Percentiles rank a stretch among this genome's conserved stretches.
These are phyloP conservation scores for Triangularia setosa DNA, from an alignment of 2,329 filamentous ascomycete species.

Conservation along the genomic window DNA sequence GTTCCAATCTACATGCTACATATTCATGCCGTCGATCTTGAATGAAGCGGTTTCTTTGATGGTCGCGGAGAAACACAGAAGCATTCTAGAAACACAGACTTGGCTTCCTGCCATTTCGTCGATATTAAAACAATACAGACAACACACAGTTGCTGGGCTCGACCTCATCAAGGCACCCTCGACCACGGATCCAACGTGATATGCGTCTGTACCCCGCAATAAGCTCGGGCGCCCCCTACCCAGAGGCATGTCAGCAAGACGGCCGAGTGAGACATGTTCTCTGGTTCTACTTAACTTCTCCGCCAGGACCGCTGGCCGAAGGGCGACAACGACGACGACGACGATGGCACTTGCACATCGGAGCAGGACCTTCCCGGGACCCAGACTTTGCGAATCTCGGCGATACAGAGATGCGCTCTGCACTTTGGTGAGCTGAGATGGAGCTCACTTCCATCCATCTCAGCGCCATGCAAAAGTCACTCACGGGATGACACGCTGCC, in stretches of 20 bases:
- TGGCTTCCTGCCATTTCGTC: constrained; percentile 11
- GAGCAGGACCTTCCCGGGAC: background rate
- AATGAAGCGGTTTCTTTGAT: constrained; percentile 6
- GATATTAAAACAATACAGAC: constrained; percentile 12
- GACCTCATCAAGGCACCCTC: background rate
- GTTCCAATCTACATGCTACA: constrained; percentile 26
- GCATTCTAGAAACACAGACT: constrained; percentile 23
- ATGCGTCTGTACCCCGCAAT: constrained; percentile 15
- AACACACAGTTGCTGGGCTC: constrained; percentile 1
- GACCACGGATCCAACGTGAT: constrained; percentile 8
- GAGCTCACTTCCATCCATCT: constrained; percentile 1
- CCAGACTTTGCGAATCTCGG: background rate
- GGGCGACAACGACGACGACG: background rate
- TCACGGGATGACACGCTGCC: constrained; percentile 28
- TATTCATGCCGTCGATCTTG: constrained; percentile 17
- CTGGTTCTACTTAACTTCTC: background rate
- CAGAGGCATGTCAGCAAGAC: constrained; percentile 6
- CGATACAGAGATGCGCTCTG: background rate
- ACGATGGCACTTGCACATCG: background rate
- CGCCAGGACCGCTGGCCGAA: background rate
- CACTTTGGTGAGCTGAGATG: constrained; percentile 8
- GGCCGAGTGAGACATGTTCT: constrained; percentile 22
- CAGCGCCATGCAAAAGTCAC: constrained; percentile 26
- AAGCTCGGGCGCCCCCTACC: constrained; percentile 3
- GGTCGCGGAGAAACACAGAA: constrained; percentile 14